Conservation (phyloP, 106 monocot species). For the Vanilla planifolia region DNA sequence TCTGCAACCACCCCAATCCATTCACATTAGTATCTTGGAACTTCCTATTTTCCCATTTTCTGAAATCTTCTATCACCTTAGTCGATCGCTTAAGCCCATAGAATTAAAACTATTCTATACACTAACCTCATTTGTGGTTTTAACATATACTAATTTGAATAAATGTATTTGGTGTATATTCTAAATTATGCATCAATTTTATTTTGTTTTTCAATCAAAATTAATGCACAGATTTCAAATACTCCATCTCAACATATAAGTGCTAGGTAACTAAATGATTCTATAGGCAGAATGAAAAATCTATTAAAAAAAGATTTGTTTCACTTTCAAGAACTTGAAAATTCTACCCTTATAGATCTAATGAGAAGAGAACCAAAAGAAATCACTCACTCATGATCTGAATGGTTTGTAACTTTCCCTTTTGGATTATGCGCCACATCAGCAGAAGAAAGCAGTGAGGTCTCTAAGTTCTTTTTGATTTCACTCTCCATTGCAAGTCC, state of each 20-base stretch:
- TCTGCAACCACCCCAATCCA: too few relatives aligned
- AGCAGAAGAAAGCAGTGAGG: neutral
- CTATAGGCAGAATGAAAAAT: neutral
- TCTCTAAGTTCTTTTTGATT: neutral
- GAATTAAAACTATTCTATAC: too few relatives aligned
- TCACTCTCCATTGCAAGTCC: neutral
- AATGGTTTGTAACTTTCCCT: neutral
- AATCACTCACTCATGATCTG: conserved; percentile 1
- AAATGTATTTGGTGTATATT: too few relatives aligned
- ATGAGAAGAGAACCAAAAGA: neutral
- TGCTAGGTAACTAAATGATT: neutral
- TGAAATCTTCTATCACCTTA: too few relatives aligned
- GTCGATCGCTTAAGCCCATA: too few relatives aligned
- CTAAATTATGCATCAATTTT: neutral
- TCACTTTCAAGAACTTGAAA: neutral
- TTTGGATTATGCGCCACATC: conserved; percentile 2
- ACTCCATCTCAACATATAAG: too few relatives aligned
- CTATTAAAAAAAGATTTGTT: neutral
- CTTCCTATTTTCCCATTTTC: too few relatives aligned
- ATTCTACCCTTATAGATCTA: neutral
- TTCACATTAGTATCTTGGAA: too few relatives aligned
- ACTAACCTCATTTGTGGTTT: too few relatives aligned
- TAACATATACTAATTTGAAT: too few relatives aligned
- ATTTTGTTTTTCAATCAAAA: neutral
- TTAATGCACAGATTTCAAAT: neutral